Conservation (phyloP, 2,329 filamentous ascomycete species). For the Biscogniauxia sp. region DNA sequence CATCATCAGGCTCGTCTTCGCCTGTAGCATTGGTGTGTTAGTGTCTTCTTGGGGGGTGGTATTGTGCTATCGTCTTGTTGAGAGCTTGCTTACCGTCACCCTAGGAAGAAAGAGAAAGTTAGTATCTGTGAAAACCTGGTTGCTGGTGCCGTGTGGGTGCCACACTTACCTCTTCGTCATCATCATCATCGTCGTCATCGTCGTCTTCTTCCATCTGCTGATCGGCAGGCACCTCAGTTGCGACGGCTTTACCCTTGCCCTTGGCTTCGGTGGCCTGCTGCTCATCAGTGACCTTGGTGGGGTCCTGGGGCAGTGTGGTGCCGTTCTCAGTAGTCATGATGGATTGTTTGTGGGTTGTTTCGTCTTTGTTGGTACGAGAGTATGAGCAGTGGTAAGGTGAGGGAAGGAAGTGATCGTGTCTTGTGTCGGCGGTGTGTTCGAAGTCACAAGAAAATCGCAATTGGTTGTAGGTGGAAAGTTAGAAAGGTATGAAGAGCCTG, state of each 20-base stretch:
- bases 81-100: constrained; percentile 25
- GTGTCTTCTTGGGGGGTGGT: constrained; percentile 7
- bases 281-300: constrained; percentile 42
- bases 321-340: constrained; percentile 52
- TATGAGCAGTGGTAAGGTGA: constrained; percentile 8
- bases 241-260: constrained; percentile 82
- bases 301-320: constrained; percentile 45
- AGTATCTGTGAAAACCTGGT: constrained; percentile 7
- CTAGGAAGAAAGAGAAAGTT: constrained; percentile 17
- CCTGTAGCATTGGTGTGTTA: constrained; percentile 37
- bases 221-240: constrained; percentile 53
- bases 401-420: constrained; percentile 10
- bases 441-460: constrained; percentile 18
- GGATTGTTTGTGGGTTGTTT: constrained; percentile 18
- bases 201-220: constrained; percentile 73
- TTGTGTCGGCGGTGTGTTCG: constrained; percentile 9
- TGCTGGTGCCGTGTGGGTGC: neutral
- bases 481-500: constrained; percentile 18
- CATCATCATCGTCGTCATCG: constrained; percentile 62
- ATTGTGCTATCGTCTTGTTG: constrained; percentile 2
- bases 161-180: constrained; percentile 52
- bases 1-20: constrained; percentile 70
- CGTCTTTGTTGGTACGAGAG: neutral
- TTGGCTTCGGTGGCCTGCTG: constrained; percentile 55
- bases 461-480: constrained; percentile 20